phyloP scores from a whole-genome alignment of 1,139 yeast genomes.

The Dujonia santamariae region DNA sequence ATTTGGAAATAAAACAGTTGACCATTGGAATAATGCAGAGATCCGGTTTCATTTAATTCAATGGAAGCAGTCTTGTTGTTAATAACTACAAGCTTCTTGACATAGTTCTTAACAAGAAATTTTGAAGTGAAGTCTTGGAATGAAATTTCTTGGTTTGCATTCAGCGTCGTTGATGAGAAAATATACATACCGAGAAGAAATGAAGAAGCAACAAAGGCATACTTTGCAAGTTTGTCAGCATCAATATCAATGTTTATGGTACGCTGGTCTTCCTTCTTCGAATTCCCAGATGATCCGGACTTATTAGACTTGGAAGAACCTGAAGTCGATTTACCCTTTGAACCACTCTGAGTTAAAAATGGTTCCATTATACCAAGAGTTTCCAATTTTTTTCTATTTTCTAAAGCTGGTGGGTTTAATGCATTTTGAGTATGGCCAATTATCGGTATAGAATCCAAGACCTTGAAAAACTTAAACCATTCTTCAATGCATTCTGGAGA shows the following conservation, averaged over 20 bases:
- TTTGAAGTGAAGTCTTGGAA: slow-evolving; percentile 45
- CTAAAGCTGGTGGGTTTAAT: slow-evolving; percentile 3
- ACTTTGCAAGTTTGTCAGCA: slow-evolving; percentile 4
- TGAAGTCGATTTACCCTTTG: slow-evolving; percentile 1
- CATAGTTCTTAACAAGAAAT: slow-evolving; percentile 38
- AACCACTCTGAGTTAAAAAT: slow-evolving; percentile 7
- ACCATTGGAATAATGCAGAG: slow-evolving; percentile 21
- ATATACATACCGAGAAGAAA: slow-evolving; percentile 5
- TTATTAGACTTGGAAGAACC: background rate
- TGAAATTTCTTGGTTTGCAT: slow-evolving; percentile 31
- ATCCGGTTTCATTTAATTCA: slow-evolving; percentile 39
- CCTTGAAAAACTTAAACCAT: slow-evolving; percentile 33
- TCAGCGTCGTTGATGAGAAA: slow-evolving; percentile 12
- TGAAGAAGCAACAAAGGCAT: slow-evolving; percentile 2
- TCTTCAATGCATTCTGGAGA: slow-evolving; percentile 18
- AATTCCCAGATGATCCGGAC: slow-evolving; percentile 3
- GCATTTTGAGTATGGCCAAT: background rate
- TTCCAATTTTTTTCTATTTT: background rate
- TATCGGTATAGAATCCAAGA: slow-evolving; percentile 26
- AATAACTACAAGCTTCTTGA: slow-evolving; percentile 33
- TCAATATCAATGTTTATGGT: slow-evolving; percentile 2
- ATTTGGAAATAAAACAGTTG: slow-evolving; percentile 57
- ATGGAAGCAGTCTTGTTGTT: slow-evolving; percentile 38
- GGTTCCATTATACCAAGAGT: slow-evolving; percentile 1
- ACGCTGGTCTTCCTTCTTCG: slow-evolving; percentile 8